Evolutionary conservation across 768 basidiomycete genomes (phyloP).

Genomic region (Hypholoma fasciculare): DNA sequence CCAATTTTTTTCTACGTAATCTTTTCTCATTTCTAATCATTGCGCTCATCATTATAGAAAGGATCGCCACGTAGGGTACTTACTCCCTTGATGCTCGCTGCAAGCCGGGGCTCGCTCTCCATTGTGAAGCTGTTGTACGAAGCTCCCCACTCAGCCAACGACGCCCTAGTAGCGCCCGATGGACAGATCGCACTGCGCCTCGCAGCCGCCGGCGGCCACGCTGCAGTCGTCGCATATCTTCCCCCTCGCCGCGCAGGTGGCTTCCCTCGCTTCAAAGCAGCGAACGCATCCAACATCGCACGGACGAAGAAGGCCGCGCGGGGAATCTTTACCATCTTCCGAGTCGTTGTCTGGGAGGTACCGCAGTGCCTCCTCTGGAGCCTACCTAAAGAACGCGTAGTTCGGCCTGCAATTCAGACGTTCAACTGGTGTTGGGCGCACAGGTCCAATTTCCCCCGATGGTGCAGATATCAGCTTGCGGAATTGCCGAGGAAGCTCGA

Average conservation of each 20-base stretch:
- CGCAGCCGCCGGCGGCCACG: not conserved
- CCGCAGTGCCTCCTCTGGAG: conserved; percentile 11
- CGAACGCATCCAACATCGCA: not conserved
- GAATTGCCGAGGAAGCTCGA: too few species aligned
- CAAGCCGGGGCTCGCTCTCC: conserved; percentile 5
- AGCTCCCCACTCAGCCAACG: conserved; percentile 7
- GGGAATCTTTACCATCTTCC: not conserved
- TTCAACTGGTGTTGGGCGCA: not conserved
- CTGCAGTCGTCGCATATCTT: conserved; percentile 10
- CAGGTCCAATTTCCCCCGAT: not conserved
- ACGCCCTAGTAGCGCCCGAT: conserved; percentile 11
- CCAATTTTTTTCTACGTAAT: too few species aligned
- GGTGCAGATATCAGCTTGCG: not conserved
- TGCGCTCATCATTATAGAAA: too few species aligned
- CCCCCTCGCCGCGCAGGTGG: conserved; percentile 4
- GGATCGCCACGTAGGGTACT: not conserved
- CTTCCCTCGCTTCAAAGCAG: not conserved
- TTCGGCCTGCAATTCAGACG: not conserved
- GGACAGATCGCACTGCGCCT: conserved; percentile 12
- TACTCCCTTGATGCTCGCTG: conserved; percentile 11
- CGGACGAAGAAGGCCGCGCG: not conserved
- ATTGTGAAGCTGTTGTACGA: conserved; percentile 8
- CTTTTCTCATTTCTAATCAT: too few species aligned
- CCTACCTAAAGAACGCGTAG: not conserved
- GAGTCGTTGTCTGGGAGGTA: conserved; percentile 3